Base-by-base conservation (phyloP, 768 basidiomycete genomes). In the Coprinellus micaceus region DNA sequence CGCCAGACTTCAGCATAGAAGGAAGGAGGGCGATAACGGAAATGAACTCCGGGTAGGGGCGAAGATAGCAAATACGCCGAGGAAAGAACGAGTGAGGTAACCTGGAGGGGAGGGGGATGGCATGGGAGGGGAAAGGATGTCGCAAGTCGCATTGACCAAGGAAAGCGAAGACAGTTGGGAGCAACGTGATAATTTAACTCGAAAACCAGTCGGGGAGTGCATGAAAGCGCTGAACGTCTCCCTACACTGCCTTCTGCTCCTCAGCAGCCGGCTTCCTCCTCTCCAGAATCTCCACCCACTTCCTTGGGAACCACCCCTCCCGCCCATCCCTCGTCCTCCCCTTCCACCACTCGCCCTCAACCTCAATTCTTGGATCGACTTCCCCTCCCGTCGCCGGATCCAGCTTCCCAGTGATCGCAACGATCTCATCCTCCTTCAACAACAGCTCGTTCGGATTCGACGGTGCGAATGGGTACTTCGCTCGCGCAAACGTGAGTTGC, bases 251-350 rank as follows among this genome's bases (percentile, higher is more conserved):
- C 61, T 45, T 62, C 17, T 33, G 47, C 70, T 72, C 66, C 58
- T 61, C 57, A 48, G 37, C 50, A 26, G 67, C 60, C 37, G 60
- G 61, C 17, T 64, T 64, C 55, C 61, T 65, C 57, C 78, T 72
- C 67, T 85, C 83, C 58, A 89, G 68, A 4, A 89, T 74, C 69
- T 90, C 82, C 6, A 94, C 91, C 81, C 88, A 94, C 60, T 88
- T 91, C 55, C 76, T 81, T 2, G 94, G 94, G 79, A 97, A 95
- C 92, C 92, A 97, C 0, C 94, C 94, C 60, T 89, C 85, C 61
- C 86, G 78, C 0, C 94, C 94, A 60, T 96, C 93, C 52, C 94
- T 78, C 56, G 90, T 93, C 50, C 94, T 77, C 1, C 94, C 94
- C 69, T 84, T 86, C 94, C 93, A 97, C 94, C 94, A 97, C 56